Conservation (phyloP, 768 basidiomycete genomes). For the Hydnum rufescens region DNA sequence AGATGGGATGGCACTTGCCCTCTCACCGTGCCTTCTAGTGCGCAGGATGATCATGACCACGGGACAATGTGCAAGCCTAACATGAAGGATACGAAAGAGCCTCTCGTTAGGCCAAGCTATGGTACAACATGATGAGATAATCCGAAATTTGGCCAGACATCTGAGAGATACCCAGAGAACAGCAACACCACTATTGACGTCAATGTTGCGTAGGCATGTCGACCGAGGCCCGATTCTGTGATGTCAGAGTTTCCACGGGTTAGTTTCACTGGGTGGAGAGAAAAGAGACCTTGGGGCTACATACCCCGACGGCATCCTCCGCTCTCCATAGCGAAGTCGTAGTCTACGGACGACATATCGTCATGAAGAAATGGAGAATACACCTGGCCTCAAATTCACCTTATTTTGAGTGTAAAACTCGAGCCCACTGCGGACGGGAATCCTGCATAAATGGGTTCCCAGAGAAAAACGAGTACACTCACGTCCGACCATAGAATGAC, state of each 20-base stretch:
- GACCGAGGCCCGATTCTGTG: slow-evolving; percentile 49
- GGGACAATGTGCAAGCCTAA: too few relatives aligned
- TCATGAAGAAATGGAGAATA: not conserved
- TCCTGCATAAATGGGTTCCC: not conserved
- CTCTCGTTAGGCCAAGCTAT: too few relatives aligned
- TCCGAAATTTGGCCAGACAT: too few relatives aligned
- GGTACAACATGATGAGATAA: too few relatives aligned
- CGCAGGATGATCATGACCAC: too few relatives aligned
- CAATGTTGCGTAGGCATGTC: slow-evolving; percentile 54
- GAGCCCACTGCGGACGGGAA: slow-evolving; percentile 32
- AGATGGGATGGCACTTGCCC: too few relatives aligned
- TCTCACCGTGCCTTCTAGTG: too few relatives aligned
- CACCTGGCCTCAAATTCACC: slow-evolving; percentile 15
- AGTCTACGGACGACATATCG: slow-evolving; percentile 32
- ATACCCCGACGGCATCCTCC: slow-evolving; percentile 26
- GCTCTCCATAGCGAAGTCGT: slow-evolving; percentile 84
- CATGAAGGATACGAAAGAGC: too few relatives aligned
- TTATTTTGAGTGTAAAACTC: slow-evolving; percentile 96
- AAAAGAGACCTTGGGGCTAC: too few relatives aligned
- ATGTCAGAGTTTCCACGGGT: slow-evolving; percentile 39
- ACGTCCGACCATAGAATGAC: slow-evolving; percentile 82
- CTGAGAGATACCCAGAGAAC: too few relatives aligned
- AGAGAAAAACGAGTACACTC: slow-evolving; percentile 8
- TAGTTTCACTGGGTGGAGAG: not conserved
- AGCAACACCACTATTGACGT: too few relatives aligned